These are phyloP conservation scores for Solanum neorickii DNA, from an alignment of 257 asterid species.

Conservation along the genomic window DNA sequence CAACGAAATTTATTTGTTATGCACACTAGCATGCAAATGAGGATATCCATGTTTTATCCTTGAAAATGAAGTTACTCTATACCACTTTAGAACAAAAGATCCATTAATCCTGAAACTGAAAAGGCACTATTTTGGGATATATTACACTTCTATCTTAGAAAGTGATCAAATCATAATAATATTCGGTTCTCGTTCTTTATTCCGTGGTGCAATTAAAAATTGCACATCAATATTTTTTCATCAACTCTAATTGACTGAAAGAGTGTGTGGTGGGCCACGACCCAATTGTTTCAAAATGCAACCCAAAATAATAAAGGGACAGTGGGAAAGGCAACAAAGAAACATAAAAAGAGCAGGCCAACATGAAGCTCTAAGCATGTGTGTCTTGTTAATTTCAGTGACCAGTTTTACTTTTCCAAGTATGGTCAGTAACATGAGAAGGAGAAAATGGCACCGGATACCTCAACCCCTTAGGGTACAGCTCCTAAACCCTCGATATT, in stretches of 20 bases:
- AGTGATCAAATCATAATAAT: not conserved
- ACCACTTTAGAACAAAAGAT: not conserved
- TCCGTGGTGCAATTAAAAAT: not conserved
- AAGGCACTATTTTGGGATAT: not conserved
- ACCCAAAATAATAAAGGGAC: not conserved
- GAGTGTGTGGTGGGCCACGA: not conserved
- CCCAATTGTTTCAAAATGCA: not conserved
- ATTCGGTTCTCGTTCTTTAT: not conserved
- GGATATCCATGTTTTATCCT: not conserved
- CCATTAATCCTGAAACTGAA: not conserved
- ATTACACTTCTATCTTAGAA: not conserved
- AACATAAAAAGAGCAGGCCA: not conserved
- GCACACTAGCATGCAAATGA: not conserved
- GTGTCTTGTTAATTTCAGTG: not conserved
- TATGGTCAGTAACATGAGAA: not conserved
- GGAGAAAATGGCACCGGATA: not conserved
- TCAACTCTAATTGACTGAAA: not conserved
- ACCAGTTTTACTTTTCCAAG: not conserved
- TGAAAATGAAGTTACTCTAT: not conserved
- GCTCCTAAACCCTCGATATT: not conserved
- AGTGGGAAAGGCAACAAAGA: not conserved
- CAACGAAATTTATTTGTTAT: not conserved
- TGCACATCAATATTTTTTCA: not conserved
- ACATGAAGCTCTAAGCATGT: not conserved
- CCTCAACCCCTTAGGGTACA: not conserved